Base-by-base conservation (phyloP, 2,329 filamentous ascomycete species). In the Emmonsiellopsis sp. region DNA sequence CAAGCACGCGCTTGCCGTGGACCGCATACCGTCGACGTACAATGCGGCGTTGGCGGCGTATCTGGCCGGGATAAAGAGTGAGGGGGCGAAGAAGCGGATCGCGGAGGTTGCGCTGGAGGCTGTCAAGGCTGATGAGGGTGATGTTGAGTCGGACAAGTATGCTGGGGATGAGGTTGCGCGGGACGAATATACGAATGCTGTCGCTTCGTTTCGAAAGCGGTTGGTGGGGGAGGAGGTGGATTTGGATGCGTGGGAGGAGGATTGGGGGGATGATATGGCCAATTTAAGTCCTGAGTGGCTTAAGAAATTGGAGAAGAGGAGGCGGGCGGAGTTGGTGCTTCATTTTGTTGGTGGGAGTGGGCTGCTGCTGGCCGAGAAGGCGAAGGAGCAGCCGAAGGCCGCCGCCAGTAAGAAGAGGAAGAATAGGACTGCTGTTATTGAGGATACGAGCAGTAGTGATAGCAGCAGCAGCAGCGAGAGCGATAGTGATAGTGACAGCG, bases 51-150 rank as follows among this genome's bases (percentile, higher is more conserved):
- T 96, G 42, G 81, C 86, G 65, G 77, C 82, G 50, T 97, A 96
- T 71, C 81, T 96, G 58, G 76, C 80, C 54, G 88, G 89, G 49
- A 72, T 96, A 53, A 85, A 91, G 72, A 87, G 90, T 39, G 81
- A 80, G 56, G 84, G 84, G 5, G 82, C 88, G 52, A 80, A 83
- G 53, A 77, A 64, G 42, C 64, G 88, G 53, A 71, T 95, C 57
- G 77, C 77, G 40, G 78, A 88, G 61, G 75, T 80, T 53, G 88
- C 88, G 27, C 74, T 81, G 55, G 78, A 83, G 50, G 71, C 84
- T 49, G 76, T 83, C 51, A 65, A 67, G 51, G 58, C 54, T 27
- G 67, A 71, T 55, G 60, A 78, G 2, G 57, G 56, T 2, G 55
- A 59, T 11, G 58, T 57, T 7, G 59, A 57, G 9, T 42, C 55